Base-by-base conservation (phyloP, 192 early-diverging fungal species). In the Phlyctochytrium arcticum region DNA sequence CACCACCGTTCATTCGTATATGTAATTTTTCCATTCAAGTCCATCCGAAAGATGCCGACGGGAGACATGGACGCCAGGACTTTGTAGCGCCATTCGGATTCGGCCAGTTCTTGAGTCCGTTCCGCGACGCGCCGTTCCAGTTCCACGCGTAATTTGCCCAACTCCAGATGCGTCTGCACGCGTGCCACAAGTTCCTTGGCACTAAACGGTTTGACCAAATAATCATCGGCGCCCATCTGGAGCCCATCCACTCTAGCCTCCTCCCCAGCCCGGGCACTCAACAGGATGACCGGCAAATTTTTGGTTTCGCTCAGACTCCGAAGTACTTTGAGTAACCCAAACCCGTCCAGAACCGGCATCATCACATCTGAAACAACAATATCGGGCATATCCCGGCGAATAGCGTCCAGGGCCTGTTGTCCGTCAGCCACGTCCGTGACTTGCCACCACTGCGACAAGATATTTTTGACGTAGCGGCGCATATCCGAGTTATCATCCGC, bases 301-400 rank as follows among this genome's bases (percentile, higher is more conserved):
- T 72, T 68, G 7, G 75, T 74, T 5, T 53, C 54, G 9, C 57
- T 47, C n/a, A 75, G 37, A 23, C 36, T 49, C 17, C 80, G 64
- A 27, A 87, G 54, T 4, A 50, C 64, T 49, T 71, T 69, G 2
- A 82, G 51, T 9, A 87, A 58, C 12, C 75, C 74, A 31, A 77
- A 76, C 4, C 85, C 85, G 62, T 85, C 76, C 77, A 87, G 73
- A n/a, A 78, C 75, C 0, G 85, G 85, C 85, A 87, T 87, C 53
- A 75, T 82, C 1, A 84, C 74, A 67, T 84, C 80, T 65, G 46
- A 47, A 6, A 74, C 31, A 26, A 74, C 34, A 27, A 71, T 30
- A 58, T 70, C 72, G 1, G 59, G 57, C 21, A 37, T 42, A 15
- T 49, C n/a, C 7, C 39, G 29, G 19, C 48, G 15, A 7, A 60